phyloP scores from a whole-genome alignment of 1,139 yeast genomes.

The Kodamaea ohmeri region DNA sequence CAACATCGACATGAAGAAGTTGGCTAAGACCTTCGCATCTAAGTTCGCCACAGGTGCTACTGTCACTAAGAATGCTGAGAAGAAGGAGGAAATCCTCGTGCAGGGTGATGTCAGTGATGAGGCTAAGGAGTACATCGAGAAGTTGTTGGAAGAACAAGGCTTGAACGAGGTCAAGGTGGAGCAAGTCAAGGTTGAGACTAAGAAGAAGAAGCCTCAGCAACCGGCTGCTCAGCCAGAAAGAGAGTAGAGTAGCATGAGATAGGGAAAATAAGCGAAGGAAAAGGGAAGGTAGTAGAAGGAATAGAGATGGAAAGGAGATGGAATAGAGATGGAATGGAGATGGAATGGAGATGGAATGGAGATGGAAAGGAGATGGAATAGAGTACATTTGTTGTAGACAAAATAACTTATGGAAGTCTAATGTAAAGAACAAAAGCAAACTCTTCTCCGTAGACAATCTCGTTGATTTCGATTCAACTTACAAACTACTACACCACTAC shows the following conservation, averaged over 20 bases:
- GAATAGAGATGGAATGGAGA: too few relatives aligned
- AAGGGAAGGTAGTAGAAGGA: not conserved
- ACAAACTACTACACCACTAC: too few relatives aligned
- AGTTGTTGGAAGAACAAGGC: constrained; percentile 77
- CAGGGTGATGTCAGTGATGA: constrained; percentile 97
- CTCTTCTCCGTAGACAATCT: too few relatives aligned
- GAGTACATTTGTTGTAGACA: too few relatives aligned
- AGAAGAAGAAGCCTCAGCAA: constrained; percentile 42
- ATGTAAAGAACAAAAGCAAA: too few relatives aligned
- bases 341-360: too few relatives aligned
- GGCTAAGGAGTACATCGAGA: constrained; percentile 73
- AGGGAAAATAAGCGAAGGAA: not conserved
- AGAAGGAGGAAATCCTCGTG: constrained; percentile 85
- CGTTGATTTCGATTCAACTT: too few relatives aligned
- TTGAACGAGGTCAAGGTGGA: constrained; percentile 83
- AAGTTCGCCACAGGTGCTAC: constrained; percentile 97
- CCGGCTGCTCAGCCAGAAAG: constrained; percentile 12
- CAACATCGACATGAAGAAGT: constrained; percentile 83
- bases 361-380: too few relatives aligned
- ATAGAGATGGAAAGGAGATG: too few relatives aligned
- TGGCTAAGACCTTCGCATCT: constrained; percentile 88
- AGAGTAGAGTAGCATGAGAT: not conserved
- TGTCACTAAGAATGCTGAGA: constrained; percentile 88
- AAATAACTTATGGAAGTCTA: too few relatives aligned
- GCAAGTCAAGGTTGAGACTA: constrained; percentile 77